Evolutionary conservation across 2,329 filamentous ascomycete genomes (phyloP).

Genomic region (Scorias spongiosa): DNA sequence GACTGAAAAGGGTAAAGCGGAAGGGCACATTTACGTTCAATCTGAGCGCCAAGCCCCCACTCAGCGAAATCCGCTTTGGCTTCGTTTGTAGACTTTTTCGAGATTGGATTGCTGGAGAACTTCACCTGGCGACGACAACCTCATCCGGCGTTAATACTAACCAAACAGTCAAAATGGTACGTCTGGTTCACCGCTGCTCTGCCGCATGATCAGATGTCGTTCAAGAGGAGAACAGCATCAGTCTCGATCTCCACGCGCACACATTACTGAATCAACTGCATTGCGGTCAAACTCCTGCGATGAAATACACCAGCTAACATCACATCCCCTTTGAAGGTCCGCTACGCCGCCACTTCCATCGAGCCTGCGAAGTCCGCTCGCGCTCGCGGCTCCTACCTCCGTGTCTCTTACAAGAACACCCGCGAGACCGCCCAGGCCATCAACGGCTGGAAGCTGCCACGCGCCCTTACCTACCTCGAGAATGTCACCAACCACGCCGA

Average conservation of each 20-base stretch:
- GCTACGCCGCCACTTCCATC: conserved; percentile 88
- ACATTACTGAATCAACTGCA: not conserved
- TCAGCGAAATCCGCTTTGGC: not conserved
- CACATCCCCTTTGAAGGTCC: conserved; percentile 46
- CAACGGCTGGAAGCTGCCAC: conserved; percentile 96
- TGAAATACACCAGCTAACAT: not conserved
- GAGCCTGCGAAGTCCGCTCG: conserved; percentile 84
- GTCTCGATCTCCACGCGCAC: not conserved
- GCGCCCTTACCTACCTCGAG: conserved; percentile 91
- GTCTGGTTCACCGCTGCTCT: not conserved
- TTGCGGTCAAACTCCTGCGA: not conserved
- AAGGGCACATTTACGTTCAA: not conserved
- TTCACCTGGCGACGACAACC: not conserved
- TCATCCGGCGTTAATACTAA: not conserved
- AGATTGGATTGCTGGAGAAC: not conserved
- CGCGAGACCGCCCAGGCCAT: conserved; percentile 98
- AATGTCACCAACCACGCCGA: conserved; percentile 96
- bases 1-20: too few species aligned
- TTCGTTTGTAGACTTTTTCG: not conserved
- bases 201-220: not conserved
- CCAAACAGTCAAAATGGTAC: not conserved
- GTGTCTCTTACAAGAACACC: conserved; percentile 99
- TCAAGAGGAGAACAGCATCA: not conserved
- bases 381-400: conserved; percentile 95
- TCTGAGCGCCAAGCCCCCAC: conserved; percentile 3